phyloP scores from a whole-genome alignment of 2,329 filamentous ascomycete genomes.

The Penicillium hordei region DNA sequence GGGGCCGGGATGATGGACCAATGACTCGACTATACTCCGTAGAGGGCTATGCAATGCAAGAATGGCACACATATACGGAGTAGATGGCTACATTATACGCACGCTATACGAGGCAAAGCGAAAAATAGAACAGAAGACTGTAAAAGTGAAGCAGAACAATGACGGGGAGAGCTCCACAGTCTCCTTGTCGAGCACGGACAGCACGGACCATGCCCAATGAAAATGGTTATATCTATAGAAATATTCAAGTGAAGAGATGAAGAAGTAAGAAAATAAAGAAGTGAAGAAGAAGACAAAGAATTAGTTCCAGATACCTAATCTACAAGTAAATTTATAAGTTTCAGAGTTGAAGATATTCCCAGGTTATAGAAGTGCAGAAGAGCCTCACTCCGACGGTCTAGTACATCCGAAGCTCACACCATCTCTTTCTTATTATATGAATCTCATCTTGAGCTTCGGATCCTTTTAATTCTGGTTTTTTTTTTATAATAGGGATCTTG shows the following conservation, averaged over 20 bases:
- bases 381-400: neutral
- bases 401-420: neutral
- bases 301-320: neutral
- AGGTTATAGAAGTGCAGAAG: neutral
- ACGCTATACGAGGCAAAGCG: neutral
- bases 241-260: neutral
- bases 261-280: neutral
- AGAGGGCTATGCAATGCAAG: neutral
- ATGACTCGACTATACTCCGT: neutral
- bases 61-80: neutral
- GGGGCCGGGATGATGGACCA: neutral
- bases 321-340: neutral
- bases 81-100: neutral
- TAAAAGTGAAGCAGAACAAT: neutral
- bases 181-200: conserved; percentile 19
- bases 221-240: neutral
- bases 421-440: neutral
- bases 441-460: neutral
- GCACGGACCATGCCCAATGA: conserved; percentile 15
- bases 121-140: neutral
- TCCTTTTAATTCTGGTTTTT: neutral
- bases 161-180: conserved; percentile 11
- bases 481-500: neutral
- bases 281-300: neutral
- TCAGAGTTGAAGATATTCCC: neutral